Conservation (phyloP, 1,284 basidiomycete species). For the Pyrrhoderma noxium region DNA sequence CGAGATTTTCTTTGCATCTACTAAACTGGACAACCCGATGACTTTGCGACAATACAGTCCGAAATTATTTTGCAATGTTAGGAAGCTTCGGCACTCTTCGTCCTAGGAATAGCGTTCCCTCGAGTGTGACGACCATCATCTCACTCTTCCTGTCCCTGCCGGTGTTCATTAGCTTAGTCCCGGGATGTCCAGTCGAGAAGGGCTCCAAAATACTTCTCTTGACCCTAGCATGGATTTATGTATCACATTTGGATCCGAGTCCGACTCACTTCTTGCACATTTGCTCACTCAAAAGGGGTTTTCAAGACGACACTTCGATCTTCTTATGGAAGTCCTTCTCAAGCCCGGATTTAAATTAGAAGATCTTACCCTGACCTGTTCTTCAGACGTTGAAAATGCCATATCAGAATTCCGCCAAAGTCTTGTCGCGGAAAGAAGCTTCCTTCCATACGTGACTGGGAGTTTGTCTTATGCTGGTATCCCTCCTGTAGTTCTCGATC, state of each 20-base stretch:
- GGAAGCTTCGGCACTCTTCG: too few species aligned
- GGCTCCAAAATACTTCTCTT: not conserved
- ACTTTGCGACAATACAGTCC: too few species aligned
- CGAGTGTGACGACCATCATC: too few species aligned
- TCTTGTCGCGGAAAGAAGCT: conserved; percentile 1
- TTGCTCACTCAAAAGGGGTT: conserved; percentile 4
- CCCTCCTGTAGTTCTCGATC: conserved; percentile 8
- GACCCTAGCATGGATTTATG: conserved; percentile 6
- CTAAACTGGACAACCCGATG: too few species aligned
- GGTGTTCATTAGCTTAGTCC: too few species aligned
- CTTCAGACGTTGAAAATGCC: conserved; percentile 9
- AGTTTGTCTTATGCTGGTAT: not conserved
- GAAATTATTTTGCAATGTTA: too few species aligned
- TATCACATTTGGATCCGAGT: conserved; percentile 9
- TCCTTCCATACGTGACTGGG: not conserved
- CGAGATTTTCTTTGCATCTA: too few species aligned
- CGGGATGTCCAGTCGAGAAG: too few species aligned
- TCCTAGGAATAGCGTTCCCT: too few species aligned
- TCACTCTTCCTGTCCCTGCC: too few species aligned
- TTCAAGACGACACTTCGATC: conserved; percentile 6
- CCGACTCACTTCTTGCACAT: conserved; percentile 12
- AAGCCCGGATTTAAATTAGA: conserved; percentile 7
- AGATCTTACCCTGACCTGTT: conserved; percentile 4
- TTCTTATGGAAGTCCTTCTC: conserved; percentile 4
- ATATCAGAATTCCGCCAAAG: conserved; percentile 9